Evolutionary conservation across 108 stramenopile species (phyloP).

Genomic region (Cyclotella atomus): DNA sequence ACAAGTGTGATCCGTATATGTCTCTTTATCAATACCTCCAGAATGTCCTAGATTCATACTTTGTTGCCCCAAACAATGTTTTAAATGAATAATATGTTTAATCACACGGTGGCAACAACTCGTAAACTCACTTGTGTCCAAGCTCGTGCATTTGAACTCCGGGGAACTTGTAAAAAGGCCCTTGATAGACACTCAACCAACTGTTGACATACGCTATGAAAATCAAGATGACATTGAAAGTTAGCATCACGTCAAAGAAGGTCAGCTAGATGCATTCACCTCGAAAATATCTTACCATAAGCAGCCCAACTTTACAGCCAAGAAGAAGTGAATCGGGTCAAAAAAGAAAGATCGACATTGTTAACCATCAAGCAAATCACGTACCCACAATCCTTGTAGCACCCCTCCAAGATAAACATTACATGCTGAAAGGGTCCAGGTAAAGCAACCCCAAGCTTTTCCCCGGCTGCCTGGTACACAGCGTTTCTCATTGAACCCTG

Average conservation of each 20-base stretch:
- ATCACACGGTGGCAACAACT: no score
- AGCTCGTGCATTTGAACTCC: slow-evolving; percentile 42
- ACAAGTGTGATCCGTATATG: slow-evolving; percentile 43
- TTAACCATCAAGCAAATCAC: not conserved
- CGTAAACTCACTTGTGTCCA: no score
- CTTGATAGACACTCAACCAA: slow-evolving; percentile 37
- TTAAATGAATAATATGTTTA: no score
- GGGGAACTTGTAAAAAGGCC: slow-evolving; percentile 30
- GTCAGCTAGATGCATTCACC: not conserved
- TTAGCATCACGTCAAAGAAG: not conserved
- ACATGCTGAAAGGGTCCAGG: slow-evolving; percentile 44
- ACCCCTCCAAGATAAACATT: slow-evolving; percentile 33
- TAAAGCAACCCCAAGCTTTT: slow-evolving; percentile 24
- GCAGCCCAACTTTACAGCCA: slow-evolving; percentile 2
- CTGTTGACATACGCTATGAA: slow-evolving; percentile 40
- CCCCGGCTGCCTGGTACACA: not conserved
- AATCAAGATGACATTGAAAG: slow-evolving; percentile 1
- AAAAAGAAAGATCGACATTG: not conserved
- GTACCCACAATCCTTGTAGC: slow-evolving; percentile 13
- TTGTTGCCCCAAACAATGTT: no score
- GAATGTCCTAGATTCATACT: slow-evolving; percentile 30
- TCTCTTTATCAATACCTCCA: slow-evolving; percentile 34
- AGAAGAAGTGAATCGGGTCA: not conserved
- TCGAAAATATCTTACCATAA: slow-evolving; percentile 1
- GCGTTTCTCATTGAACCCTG: not conserved